Evolutionary conservation across 139 green algal species (phyloP), one percentile per base, ranked within the genome.

Genomic region (Trebouxia sp.): DNA sequence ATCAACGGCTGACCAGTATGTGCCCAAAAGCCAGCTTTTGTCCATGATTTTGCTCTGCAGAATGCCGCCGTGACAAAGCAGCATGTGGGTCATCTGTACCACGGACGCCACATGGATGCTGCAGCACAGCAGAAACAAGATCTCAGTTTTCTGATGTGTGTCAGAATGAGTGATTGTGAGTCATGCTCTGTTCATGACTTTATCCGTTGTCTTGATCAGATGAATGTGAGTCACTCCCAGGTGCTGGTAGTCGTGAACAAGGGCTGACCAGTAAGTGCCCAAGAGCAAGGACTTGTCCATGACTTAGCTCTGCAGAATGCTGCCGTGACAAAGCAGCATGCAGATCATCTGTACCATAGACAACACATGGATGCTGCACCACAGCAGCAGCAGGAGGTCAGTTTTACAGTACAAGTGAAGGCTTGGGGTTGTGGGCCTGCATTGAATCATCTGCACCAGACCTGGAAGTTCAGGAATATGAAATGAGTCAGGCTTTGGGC

Each of bases 161-260:
- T n/a, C n/a, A n/a, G n/a, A n/a, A n/a, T n/a, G n/a, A n/a, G n/a
- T n/a, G n/a, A n/a, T n/a, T n/a, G n/a, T n/a, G n/a, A n/a, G n/a
- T n/a, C n/a, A n/a, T n/a, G n/a, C n/a, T n/a, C n/a, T n/a, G n/a
- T n/a, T n/a, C n/a, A n/a, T n/a, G n/a, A n/a, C n/a, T n/a, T n/a
- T n/a, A n/a, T n/a, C n/a, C 15, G 65, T 48, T n/a, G 84, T 79
- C 7, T 79, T 79, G 74, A 79, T 80, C 26, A 94, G 85, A 85
- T 87, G 93, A 83, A 91, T 85, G 78, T 94, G 93, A 83, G 88
- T 93, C 15, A 80, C 79, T 14, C 90, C 90, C 26, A 79, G 76
- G 83, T 94, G 90, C 76, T 90, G 84, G 53, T 87, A 91, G 78
- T 94, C 90, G 75, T 94, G 90, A 24, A 92, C 70, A 10, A 83